Percentiles rank a stretch among this genome's conserved stretches.
Evolutionary conservation across 176 grass and related monocot species (phyloP).

Genomic region (Oryza australiensis): DNA sequence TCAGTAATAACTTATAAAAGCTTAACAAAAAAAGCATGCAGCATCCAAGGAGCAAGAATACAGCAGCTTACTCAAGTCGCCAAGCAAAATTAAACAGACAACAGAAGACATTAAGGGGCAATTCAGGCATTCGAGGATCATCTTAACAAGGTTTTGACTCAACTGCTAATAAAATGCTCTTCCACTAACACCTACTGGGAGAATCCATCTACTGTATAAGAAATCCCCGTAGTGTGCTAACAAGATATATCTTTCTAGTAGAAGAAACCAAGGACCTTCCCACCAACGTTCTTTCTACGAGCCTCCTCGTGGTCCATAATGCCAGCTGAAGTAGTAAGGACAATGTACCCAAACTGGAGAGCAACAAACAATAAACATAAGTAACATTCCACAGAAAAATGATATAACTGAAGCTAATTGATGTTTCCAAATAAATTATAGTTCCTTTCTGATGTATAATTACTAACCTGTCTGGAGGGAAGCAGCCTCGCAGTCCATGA

Average conservation of each 20-base stretch:
- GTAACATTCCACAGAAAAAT: not conserved
- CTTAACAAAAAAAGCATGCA: not conserved
- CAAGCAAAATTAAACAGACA: not conserved
- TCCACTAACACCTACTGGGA: not conserved
- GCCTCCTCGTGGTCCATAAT: constrained; percentile 85
- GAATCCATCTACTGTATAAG: not conserved
- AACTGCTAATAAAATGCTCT: not conserved
- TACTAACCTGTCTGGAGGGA: constrained; percentile 57
- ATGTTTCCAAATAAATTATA: not conserved
- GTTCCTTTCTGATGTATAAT: not conserved
- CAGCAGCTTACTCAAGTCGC: not conserved
- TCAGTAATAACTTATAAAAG: not conserved
- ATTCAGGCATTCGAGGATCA: not conserved
- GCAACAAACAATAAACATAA: not conserved
- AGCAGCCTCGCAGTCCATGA: constrained; percentile 64
- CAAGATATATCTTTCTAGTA: constrained; percentile 39
- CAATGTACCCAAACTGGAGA: constrained; percentile 77
- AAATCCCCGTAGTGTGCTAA: not conserved
- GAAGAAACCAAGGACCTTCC: constrained; percentile 76
- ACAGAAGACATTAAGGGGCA: not conserved
- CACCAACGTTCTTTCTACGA: constrained; percentile 74
- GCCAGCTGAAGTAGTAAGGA: constrained; percentile 75
- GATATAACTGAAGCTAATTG: not conserved
- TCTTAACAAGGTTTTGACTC: not conserved
- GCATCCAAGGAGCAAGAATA: not conserved